Evolutionary conservation across 495 filamentous ascomycete genomes (phyloP).

Genomic region (Terfezia claveryi): DNA sequence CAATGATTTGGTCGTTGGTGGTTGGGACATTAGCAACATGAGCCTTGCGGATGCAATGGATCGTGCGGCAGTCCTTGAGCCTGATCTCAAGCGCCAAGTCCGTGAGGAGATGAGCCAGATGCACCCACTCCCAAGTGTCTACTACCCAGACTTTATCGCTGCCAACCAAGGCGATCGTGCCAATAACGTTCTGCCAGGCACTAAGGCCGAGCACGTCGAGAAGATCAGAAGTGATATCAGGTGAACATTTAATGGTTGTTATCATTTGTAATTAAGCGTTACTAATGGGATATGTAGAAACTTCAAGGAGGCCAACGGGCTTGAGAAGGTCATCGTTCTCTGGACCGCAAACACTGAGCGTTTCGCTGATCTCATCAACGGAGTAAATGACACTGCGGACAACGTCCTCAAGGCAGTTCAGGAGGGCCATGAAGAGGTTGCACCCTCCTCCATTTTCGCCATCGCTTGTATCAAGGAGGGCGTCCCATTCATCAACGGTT

Average conservation of each 20-base stretch:
- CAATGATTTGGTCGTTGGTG: slow-evolving; percentile 84
- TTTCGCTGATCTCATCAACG: slow-evolving; percentile 65
- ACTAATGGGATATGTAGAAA: slow-evolving; percentile 32
- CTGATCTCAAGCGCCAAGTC: slow-evolving; percentile 66
- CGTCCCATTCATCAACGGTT: slow-evolving; percentile 95
- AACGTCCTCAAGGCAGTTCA: slow-evolving; percentile 79
- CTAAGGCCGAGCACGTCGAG: slow-evolving; percentile 82
- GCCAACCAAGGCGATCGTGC: slow-evolving; percentile 96
- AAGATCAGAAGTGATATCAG: slow-evolving; percentile 82
- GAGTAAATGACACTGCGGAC: slow-evolving; percentile 90
- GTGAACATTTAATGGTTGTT: slow-evolving; percentile 10
- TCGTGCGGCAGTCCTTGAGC: slow-evolving; percentile 81
- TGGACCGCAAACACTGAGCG: slow-evolving; percentile 99
- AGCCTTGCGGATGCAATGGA: slow-evolving; percentile 87
- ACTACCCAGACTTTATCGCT: slow-evolving; percentile 98
- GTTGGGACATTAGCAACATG: slow-evolving; percentile 90
- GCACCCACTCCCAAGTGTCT: slow-evolving; percentile 81
- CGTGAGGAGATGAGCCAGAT: slow-evolving; percentile 81
- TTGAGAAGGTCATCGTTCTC: slow-evolving; percentile 93
- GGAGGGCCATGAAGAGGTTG: slow-evolving; percentile 62
- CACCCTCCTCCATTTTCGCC: slow-evolving; percentile 88
- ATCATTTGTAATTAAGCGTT: slow-evolving; percentile 2
- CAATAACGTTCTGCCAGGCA: slow-evolving; percentile 68
- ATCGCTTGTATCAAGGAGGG: slow-evolving; percentile 80
- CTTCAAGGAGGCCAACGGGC: slow-evolving; percentile 65